These are phyloP conservation scores for Aspergillus eucalypticola DNA, from an alignment of 2,329 filamentous ascomycete genomes.

Conservation along the genomic window DNA sequence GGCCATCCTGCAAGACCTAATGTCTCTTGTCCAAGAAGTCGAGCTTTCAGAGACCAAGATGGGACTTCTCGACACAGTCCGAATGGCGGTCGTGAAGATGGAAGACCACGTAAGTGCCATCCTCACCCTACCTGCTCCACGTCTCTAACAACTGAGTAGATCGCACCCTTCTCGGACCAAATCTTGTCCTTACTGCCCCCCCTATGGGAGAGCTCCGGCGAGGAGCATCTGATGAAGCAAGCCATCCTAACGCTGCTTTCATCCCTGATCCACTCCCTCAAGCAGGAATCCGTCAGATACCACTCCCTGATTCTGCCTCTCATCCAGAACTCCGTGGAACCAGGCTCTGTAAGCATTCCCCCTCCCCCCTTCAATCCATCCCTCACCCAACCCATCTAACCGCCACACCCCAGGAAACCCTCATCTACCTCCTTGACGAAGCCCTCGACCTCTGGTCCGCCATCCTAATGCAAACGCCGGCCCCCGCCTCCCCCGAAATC, in stretches of 20 bases:
- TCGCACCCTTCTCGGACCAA: slow-evolving; percentile 69
- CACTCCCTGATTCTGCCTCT: slow-evolving; percentile 79
- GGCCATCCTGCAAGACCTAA: slow-evolving; percentile 69
- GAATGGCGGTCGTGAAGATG: slow-evolving; percentile 76
- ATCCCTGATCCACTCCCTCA: slow-evolving; percentile 83
- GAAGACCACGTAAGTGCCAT: slow-evolving; percentile 63
- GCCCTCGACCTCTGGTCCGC: slow-evolving; percentile 85
- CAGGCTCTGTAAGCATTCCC: slow-evolving; percentile 60
- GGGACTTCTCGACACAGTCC: slow-evolving; percentile 82
- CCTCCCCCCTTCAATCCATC: background rate
- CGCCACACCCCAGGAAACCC: slow-evolving; percentile 51
- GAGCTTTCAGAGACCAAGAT: slow-evolving; percentile 87
- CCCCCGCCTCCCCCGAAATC: slow-evolving; percentile 62
- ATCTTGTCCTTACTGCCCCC: slow-evolving; percentile 78
- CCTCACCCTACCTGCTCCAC: background rate
- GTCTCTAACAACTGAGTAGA: slow-evolving; percentile 38
- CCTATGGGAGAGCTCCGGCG: slow-evolving; percentile 81
- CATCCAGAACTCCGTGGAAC: slow-evolving; percentile 75
- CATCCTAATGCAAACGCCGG: slow-evolving; percentile 66
- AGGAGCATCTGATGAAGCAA: slow-evolving; percentile 92
- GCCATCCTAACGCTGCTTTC: slow-evolving; percentile 83
- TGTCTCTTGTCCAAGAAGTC: slow-evolving; percentile 76
- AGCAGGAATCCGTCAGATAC: slow-evolving; percentile 72
- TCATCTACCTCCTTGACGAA: slow-evolving; percentile 86
- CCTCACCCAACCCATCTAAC: slow-evolving; percentile 6